Percentiles rank a stretch among this genome's conserved stretches.
phyloP scores from a whole-genome alignment of 23 red algal species.

The Pyropia yezoensis region DNA sequence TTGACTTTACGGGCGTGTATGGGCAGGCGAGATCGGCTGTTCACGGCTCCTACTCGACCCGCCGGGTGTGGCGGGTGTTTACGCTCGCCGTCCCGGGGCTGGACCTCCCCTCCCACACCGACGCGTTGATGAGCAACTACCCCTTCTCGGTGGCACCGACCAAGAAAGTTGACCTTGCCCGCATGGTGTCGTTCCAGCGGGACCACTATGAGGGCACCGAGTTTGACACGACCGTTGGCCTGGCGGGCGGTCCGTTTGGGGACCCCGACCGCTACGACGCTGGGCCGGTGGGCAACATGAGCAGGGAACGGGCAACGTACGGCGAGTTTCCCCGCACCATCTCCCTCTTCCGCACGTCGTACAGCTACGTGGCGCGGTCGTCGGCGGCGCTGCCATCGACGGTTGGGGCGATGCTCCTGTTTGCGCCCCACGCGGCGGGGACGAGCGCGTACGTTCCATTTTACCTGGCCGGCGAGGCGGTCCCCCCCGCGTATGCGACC shows the following conservation, averaged over 20 bases:
- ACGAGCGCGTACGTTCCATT: constrained; percentile 27
- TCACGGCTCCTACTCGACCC: constrained; percentile 24
- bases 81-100: constrained; percentile 20
- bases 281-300: constrained; percentile 23
- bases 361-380: constrained; percentile 17
- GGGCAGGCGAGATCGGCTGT: constrained; percentile 1
- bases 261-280: constrained; percentile 51
- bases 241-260: constrained; percentile 32
- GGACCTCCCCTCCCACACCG: constrained; percentile 13
- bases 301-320: neutral
- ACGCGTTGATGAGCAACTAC: constrained; percentile 32
- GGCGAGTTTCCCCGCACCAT: constrained; percentile 46
- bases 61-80: constrained; percentile 36
- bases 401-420: constrained; percentile 29
- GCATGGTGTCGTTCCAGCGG: constrained; percentile 20
- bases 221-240: constrained; percentile 27
- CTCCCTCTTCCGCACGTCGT: constrained; percentile 51
- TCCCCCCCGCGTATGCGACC: constrained; percentile 4
- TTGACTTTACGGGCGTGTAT: constrained; percentile 42
- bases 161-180: neutral
- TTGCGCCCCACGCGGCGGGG: constrained; percentile 24
- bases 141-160: constrained; percentile 34
- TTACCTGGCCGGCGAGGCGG: constrained; percentile 9
- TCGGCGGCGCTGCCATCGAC: neutral
- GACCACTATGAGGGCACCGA: constrained; percentile 55